Percentiles rank a stretch among this genome's conserved stretches.
Evolutionary conservation across 306 rosid species (phyloP).

Genomic region (Lathyrus tuberosus): DNA sequence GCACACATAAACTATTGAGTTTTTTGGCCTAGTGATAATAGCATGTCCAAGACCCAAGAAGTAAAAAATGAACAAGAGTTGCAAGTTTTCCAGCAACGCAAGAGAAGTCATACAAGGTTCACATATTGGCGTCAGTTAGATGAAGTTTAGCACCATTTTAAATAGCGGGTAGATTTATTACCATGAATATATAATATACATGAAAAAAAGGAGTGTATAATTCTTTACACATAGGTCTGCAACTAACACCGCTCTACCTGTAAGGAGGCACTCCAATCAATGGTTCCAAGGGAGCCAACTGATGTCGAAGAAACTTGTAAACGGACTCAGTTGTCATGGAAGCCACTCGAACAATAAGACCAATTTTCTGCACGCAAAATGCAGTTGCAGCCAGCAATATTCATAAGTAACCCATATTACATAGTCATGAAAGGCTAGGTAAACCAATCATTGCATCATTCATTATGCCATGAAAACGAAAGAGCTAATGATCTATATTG

Average conservation of each 20-base stretch:
- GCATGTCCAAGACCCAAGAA: neutral
- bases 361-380: constrained; percentile 58
- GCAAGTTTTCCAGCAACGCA: neutral
- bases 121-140: neutral
- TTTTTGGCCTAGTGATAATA: neutral
- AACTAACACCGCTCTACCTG: constrained; percentile 41
- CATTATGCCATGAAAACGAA: neutral
- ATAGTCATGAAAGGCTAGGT: constrained; percentile 3
- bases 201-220: constrained; percentile 8
- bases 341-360: constrained; percentile 80
- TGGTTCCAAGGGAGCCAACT: constrained; percentile 74
- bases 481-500: neutral
- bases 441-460: constrained; percentile 12
- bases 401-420: constrained; percentile 14
- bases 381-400: constrained; percentile 12
- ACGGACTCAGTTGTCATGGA: constrained; percentile 87
- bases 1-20: neutral
- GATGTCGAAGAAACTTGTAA: constrained; percentile 68
- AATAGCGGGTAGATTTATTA: neutral
- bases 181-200: neutral
- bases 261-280: constrained; percentile 79
- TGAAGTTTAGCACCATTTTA: neutral
- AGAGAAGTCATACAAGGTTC: constrained; percentile 11
- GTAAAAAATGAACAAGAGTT: neutral
- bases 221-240: constrained; percentile 3